Percentiles rank a stretch among this genome's conserved stretches.
phyloP scores from a whole-genome alignment of 2,329 filamentous ascomycete genomes.

The Akanthomyces muscarius region DNA sequence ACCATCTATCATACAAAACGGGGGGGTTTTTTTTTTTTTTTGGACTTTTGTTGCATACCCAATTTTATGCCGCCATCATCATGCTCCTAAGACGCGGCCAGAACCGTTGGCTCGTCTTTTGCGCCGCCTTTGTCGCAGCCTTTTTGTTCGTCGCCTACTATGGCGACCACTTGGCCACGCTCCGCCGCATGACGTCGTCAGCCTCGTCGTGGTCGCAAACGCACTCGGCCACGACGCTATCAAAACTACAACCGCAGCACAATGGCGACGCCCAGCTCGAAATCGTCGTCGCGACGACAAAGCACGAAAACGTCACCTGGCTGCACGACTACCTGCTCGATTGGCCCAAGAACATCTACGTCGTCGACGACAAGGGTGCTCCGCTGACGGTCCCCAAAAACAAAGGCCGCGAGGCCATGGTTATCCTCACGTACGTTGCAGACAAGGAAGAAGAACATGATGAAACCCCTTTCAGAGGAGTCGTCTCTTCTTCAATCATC shows the following conservation, averaged over 20 bases:
- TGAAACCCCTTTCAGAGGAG: too few relatives aligned
- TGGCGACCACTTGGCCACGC: neutral
- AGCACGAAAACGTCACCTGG: slow-evolving; percentile 36
- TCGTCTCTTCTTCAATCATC: too few relatives aligned
- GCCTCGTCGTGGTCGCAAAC: neutral
- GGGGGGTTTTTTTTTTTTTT: neutral
- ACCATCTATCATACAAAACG: neutral
- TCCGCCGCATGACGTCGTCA: neutral
- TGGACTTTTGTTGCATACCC: neutral
- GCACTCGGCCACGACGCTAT: neutral
- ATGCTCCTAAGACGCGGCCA: slow-evolving; percentile 10
- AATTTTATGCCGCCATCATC: neutral
- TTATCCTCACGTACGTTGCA: slow-evolving; percentile 42
- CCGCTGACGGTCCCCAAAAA: slow-evolving; percentile 45
- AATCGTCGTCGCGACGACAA: slow-evolving; percentile 33
- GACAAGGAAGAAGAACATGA: neutral
- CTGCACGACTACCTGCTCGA: slow-evolving; percentile 37
- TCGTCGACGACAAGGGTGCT: slow-evolving; percentile 47
- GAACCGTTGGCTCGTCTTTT: slow-evolving; percentile 14
- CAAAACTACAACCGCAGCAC: neutral
- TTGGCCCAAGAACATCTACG: slow-evolving; percentile 52
- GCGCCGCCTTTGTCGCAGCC: neutral
- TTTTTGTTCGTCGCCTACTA: slow-evolving; percentile 2
- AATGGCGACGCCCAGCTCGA: slow-evolving; percentile 29
- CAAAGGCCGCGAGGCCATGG: slow-evolving; percentile 51